Conservation (phyloP, 1,284 basidiomycete species). For the Phylloboletellus chloephorus region DNA sequence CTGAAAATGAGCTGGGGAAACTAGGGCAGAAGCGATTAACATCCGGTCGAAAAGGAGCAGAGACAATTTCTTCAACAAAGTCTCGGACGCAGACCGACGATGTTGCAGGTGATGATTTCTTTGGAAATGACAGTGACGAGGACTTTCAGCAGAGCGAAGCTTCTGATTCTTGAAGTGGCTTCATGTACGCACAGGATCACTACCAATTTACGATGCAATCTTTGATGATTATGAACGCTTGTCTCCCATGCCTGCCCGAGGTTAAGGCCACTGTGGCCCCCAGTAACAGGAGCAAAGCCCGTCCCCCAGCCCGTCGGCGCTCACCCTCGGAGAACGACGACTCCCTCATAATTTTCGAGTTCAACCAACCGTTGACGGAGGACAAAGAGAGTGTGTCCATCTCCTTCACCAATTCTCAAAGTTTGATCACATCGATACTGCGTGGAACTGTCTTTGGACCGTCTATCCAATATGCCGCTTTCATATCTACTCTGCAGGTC, state of each 20-base stretch:
- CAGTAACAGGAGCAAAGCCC: not conserved
- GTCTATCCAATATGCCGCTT: too few relatives aligned
- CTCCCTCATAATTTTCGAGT: not conserved
- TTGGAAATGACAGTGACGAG: constrained; percentile 38
- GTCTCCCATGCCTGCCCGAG: not conserved
- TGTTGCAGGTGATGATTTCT: constrained; percentile 44
- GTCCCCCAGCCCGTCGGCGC: not conserved
- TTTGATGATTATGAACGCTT: not conserved
- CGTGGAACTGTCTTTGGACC: too few relatives aligned
- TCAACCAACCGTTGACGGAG: not conserved
- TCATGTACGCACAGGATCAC: constrained; percentile 5
- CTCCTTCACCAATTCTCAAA: too few relatives aligned
- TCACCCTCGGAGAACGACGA: not conserved
- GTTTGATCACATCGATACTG: too few relatives aligned
- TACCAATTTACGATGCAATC: not conserved
- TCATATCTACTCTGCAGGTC: too few relatives aligned
- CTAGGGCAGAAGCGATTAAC: constrained; percentile 12
- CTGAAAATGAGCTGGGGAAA: constrained; percentile 46
- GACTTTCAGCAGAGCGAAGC: constrained; percentile 16
- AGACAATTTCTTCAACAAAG: constrained; percentile 5
- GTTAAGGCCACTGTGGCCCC: too few relatives aligned
- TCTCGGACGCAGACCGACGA: constrained; percentile 11
- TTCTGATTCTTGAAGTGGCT: constrained; percentile 9
- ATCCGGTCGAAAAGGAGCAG: constrained; percentile 2
- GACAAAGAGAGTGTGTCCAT: not conserved